phyloP scores from a whole-genome alignment of 2,329 filamentous ascomycete genomes.

The Huntiella decipiens region DNA sequence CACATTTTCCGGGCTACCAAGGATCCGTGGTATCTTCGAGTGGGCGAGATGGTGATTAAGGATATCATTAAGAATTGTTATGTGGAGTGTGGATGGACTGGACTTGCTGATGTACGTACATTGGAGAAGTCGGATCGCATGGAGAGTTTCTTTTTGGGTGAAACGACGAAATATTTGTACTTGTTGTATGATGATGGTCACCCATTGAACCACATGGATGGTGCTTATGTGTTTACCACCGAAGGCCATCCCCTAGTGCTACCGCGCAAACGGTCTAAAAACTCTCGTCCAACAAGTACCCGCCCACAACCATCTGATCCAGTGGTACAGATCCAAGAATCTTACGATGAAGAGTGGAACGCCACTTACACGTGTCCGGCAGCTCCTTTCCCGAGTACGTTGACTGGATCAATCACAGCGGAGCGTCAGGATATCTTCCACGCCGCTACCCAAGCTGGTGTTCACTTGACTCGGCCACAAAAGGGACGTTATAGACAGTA shows the following conservation, averaged over 20 bases:
- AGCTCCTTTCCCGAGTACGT: constrained; percentile 36
- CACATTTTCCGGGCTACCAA: constrained; percentile 85
- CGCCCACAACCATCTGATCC: constrained; percentile 5
- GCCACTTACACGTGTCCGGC: constrained; percentile 45
- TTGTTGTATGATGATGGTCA: constrained; percentile 73
- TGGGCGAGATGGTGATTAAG: constrained; percentile 83
- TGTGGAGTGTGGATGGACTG: constrained; percentile 84
- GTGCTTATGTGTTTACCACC: constrained; percentile 81
- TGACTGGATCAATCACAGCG: constrained; percentile 63
- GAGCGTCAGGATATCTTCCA: constrained; percentile 71
- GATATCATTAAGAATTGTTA: constrained; percentile 81
- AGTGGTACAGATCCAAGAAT: neutral
- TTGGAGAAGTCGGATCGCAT: constrained; percentile 85
- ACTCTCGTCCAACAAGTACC: neutral
- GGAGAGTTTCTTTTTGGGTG: constrained; percentile 96
- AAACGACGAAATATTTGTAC: constrained; percentile 92
- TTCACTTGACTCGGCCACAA: constrained; percentile 56
- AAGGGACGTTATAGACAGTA: constrained; percentile 26
- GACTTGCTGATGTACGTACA: constrained; percentile 60
- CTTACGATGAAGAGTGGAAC: constrained; percentile 18
- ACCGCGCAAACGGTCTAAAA: constrained; percentile 24
- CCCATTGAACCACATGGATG: constrained; percentile 71
- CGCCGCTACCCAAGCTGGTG: constrained; percentile 63
- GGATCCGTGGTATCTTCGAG: constrained; percentile 90
- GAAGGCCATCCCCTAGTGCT: constrained; percentile 89